These are phyloP conservation scores for Fusarium mundagurra DNA, from an alignment of 2,329 filamentous ascomycete species.

Conservation along the genomic window DNA sequence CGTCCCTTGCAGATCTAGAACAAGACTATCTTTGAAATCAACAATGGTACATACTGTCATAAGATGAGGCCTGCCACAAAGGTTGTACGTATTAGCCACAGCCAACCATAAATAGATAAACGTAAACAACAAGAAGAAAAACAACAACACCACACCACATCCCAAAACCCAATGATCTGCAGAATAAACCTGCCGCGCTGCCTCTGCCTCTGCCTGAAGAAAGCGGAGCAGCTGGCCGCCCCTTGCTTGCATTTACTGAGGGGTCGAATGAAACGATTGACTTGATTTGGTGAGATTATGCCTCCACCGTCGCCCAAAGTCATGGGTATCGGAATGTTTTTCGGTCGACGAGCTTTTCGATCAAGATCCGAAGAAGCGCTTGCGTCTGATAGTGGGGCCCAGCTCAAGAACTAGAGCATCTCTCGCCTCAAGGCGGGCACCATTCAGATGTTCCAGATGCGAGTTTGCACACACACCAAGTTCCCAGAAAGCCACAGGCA, in stretches of 20 bases:
- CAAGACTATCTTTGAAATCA: constrained; percentile 2
- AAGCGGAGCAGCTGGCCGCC: constrained; percentile 24
- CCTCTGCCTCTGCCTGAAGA: neutral
- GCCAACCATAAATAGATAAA: constrained; percentile 11
- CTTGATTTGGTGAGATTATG: constrained; percentile 22
- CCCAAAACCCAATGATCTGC: constrained; percentile 14
- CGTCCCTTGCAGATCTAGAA: constrained; percentile 30
- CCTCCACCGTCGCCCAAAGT: constrained; percentile 6
- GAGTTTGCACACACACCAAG: constrained; percentile 34
- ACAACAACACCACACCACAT: constrained; percentile 19
- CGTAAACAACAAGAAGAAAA: neutral
- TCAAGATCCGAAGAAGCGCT: constrained; percentile 43
- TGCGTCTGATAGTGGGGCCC: constrained; percentile 39
- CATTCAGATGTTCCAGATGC: constrained; percentile 42
- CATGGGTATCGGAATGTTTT: constrained; percentile 40
- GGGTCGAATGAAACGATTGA: constrained; percentile 31
- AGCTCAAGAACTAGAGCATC: constrained; percentile 14
- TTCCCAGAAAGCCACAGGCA: constrained; percentile 28
- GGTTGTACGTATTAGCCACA: neutral
- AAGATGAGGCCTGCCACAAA: constrained; percentile 27
- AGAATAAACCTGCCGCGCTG: neutral
- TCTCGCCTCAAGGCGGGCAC: constrained; percentile 39
- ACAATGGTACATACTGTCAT: constrained; percentile 5
- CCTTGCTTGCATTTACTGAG: constrained; percentile 30
- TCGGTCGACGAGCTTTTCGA: constrained; percentile 33